phyloP scores from a whole-genome alignment of 2,329 filamentous ascomycete genomes.

The Lasiodiplodia citricola region DNA sequence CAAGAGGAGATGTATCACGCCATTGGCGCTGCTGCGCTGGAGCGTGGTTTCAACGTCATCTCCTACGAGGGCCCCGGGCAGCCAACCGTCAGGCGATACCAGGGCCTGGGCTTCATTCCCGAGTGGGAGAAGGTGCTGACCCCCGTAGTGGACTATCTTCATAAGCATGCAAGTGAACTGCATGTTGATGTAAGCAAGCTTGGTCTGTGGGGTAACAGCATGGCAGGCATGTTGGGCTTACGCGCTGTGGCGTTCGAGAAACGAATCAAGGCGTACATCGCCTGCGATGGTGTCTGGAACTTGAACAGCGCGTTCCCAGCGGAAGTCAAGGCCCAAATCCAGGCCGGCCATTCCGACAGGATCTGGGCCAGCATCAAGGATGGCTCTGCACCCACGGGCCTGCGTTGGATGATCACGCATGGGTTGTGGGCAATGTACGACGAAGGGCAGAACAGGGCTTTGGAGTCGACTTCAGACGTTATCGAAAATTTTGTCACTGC shows the following conservation, averaged over 20 bases:
- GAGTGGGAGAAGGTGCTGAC: constrained; percentile 8
- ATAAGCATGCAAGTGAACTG: background rate
- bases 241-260: background rate
- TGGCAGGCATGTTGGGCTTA: background rate
- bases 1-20: constrained; percentile 26
- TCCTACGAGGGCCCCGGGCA: constrained; percentile 20
- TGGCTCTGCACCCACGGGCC: background rate
- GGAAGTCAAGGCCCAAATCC: background rate
- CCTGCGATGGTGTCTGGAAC: background rate
- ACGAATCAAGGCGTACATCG: background rate
- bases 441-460: background rate
- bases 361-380: background rate
- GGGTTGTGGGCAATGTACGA: background rate
- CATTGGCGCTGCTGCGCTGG: background rate
- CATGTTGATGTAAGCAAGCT: background rate
- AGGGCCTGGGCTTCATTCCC: background rate
- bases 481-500: background rate
- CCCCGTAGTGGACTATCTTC: background rate
- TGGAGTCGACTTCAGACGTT: background rate
- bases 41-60: constrained; percentile 14
- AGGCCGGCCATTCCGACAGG: background rate
- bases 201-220: background rate
- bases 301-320: background rate
- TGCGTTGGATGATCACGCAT: background rate
- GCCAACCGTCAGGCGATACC: background rate